Evolutionary conservation across 768 basidiomycete species (phyloP).

Genomic region (Termitomyces titanicus): DNA sequence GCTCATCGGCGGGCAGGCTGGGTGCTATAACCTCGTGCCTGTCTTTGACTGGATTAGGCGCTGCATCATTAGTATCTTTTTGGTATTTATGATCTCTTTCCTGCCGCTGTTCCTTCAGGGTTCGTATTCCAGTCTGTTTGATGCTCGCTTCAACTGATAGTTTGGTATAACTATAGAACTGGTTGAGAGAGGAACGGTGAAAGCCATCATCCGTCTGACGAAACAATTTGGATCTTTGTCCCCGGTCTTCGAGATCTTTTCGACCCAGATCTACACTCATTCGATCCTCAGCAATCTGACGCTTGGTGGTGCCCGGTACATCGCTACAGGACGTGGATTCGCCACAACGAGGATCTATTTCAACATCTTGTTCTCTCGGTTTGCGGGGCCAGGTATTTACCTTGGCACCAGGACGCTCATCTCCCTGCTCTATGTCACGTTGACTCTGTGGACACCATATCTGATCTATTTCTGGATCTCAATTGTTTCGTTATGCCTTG

Average conservation of each 20-base stretch:
- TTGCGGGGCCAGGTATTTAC: conserved; percentile 98
- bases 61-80: conserved; percentile 96
- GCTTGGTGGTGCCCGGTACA: conserved; percentile 97
- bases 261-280: conserved; percentile 97
- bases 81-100: conserved; percentile 98
- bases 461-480: conserved; percentile 98
- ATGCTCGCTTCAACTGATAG: conserved; percentile 10
- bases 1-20: conserved; percentile 72
- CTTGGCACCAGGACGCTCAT: conserved; percentile 91
- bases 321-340: conserved; percentile 98
- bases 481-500: conserved; percentile 84
- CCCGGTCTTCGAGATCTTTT: conserved; percentile 96
- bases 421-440: conserved; percentile 90
- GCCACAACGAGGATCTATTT: conserved; percentile 95
- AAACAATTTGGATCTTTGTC: conserved; percentile 96
- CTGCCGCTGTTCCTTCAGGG: conserved; percentile 94
- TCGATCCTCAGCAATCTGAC: conserved; percentile 96
- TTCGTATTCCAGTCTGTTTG: conserved; percentile 27
- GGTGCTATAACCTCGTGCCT: conserved; percentile 93
- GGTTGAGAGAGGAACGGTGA: conserved; percentile 90
- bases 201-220: conserved; percentile 85
- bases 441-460: conserved; percentile 89
- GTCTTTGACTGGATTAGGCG: conserved; percentile 95
- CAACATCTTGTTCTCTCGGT: conserved; percentile 94
- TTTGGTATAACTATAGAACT: conserved; percentile 68